A percentile compares a stretch with the other conserved stretches of the same genome.
Conservation (phyloP, 768 basidiomycete species). For the Cyclocybe aegerita region DNA sequence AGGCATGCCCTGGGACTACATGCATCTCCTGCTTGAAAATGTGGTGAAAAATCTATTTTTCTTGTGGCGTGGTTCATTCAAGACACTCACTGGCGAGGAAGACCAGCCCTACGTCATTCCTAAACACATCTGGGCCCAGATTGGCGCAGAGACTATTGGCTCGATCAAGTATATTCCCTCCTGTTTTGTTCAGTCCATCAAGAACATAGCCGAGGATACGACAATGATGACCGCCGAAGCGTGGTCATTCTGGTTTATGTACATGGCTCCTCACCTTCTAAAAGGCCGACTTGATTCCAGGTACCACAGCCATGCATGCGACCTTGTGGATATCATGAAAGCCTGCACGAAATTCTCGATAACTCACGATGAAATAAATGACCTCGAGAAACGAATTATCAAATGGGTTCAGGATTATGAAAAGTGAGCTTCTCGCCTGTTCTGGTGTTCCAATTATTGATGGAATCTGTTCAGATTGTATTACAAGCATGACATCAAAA, state of each 20-base stretch:
- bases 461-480: too few relatives aligned
- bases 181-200: conserved; percentile 26
- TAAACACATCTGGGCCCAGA: conserved; percentile 27
- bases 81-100: conserved; percentile 29
- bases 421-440: too few relatives aligned
- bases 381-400: conserved; percentile 24
- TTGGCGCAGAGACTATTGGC: conserved; percentile 30
- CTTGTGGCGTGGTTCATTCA: conserved; percentile 40
- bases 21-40: conserved; percentile 47
- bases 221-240: conserved; percentile 32
- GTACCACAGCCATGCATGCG: conserved; percentile 37
- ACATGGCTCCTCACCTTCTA: conserved; percentile 36
- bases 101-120: conserved; percentile 24
- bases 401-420: too few relatives aligned
- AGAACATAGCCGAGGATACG: conserved; percentile 23
- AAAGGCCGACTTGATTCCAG: conserved; percentile 23
- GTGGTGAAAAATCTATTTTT: conserved; percentile 32
- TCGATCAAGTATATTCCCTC: conserved; percentile 28
- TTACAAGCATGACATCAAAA: too few relatives aligned
- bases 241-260: conserved; percentile 37
- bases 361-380: conserved; percentile 20
- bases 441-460: too few relatives aligned
- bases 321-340: conserved; percentile 33
- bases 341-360: conserved; percentile 31
- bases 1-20: conserved; percentile 40